Evolutionary conservation across 768 basidiomycete genomes (phyloP).

Genomic region (Vararia minispora): DNA sequence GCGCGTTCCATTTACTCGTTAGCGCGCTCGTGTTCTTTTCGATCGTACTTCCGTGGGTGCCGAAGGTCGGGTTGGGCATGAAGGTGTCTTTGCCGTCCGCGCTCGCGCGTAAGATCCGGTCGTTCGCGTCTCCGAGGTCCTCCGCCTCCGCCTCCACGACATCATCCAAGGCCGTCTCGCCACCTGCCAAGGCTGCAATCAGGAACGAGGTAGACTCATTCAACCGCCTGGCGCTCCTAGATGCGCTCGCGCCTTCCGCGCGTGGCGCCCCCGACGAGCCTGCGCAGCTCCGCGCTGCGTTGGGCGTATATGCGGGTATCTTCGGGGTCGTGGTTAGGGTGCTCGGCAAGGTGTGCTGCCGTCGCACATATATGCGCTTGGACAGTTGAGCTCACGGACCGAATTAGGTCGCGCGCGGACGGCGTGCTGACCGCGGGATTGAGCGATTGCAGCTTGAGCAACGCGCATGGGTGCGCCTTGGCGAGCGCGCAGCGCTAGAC

Average conservation of each 20-base stretch:
- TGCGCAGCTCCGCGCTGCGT: conserved; percentile 24
- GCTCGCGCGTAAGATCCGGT: background rate
- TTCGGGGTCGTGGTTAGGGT: conserved; percentile 24
- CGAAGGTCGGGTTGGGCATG: conserved; percentile 16
- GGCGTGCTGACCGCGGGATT: conserved; percentile 19
- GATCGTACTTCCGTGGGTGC: conserved; percentile 39
- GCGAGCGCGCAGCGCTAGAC: conserved; percentile 33
- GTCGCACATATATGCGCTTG: too few relatives aligned
- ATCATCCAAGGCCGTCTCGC: background rate
- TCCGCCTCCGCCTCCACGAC: conserved; percentile 2
- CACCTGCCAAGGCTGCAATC: background rate
- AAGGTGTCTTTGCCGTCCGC: conserved; percentile 7
- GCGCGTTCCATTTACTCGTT: conserved; percentile 53
- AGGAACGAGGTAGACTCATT: conserved; percentile 6
- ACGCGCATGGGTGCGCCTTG: conserved; percentile 39
- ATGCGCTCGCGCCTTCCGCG: conserved; percentile 21
- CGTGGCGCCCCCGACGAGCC: conserved; percentile 30
- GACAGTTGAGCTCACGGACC: too few relatives aligned
- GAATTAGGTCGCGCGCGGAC: conserved; percentile 19
- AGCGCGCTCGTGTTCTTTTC: conserved; percentile 51
- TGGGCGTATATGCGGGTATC: conserved; percentile 28
- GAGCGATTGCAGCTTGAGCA: conserved; percentile 33
- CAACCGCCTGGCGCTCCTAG: conserved; percentile 18
- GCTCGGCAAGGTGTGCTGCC: too few relatives aligned
- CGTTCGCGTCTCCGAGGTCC: background rate